These are phyloP conservation scores for Trichoderma endophyticum DNA, from an alignment of 2,329 filamentous ascomycete species.

Conservation along the genomic window DNA sequence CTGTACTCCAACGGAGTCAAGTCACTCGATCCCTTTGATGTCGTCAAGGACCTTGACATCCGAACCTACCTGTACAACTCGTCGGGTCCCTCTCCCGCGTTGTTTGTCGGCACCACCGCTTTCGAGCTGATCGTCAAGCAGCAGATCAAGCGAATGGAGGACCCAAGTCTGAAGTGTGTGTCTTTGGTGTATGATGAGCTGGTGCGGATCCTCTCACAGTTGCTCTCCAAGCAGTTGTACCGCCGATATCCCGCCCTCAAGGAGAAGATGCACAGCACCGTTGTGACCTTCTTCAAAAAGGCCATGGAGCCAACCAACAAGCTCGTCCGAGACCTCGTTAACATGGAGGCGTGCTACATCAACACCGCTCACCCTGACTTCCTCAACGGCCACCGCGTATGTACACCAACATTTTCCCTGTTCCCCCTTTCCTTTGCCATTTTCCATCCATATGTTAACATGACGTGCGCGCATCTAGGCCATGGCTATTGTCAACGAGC, in stretches of 20 bases:
- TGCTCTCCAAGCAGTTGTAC: constrained; percentile 86
- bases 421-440: background rate
- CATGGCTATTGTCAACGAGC: constrained; percentile 97
- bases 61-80: constrained; percentile 98
- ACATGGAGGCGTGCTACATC: constrained; percentile 96
- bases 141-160: constrained; percentile 93
- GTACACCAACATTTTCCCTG: constrained; percentile 27
- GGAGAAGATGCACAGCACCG: constrained; percentile 92
- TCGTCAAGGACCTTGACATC: constrained; percentile 96
- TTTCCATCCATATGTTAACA: background rate
- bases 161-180: constrained; percentile 95
- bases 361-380: constrained; percentile 99
- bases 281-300: constrained; percentile 96
- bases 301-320: constrained; percentile 98
- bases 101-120: constrained; percentile 97
- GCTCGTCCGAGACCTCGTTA: constrained; percentile 85
- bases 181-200: constrained; percentile 96
- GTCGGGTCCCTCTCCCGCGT: constrained; percentile 91
- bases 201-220: constrained; percentile 87
- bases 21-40: constrained; percentile 94
- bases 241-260: constrained; percentile 90
- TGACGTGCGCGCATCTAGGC: constrained; percentile 48
- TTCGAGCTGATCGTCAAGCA: constrained; percentile 99
- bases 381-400: constrained; percentile 84
- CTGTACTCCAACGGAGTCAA: constrained; percentile 97